These are phyloP conservation scores for Botryotinia narcissicola DNA, from an alignment of 2,329 filamentous ascomycete genomes.

Conservation along the genomic window DNA sequence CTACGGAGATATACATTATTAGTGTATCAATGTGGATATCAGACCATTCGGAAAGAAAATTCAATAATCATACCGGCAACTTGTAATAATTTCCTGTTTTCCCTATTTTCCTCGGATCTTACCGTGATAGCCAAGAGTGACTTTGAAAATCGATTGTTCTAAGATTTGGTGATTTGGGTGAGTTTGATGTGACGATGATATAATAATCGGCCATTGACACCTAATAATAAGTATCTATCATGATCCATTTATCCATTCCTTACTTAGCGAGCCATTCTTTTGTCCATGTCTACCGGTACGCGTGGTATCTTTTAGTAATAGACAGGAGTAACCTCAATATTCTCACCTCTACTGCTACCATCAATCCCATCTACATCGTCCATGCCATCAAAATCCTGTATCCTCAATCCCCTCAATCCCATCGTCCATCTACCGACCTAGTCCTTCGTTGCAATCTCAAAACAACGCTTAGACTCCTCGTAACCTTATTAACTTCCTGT, in stretches of 20 bases:
- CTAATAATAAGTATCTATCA: not conserved
- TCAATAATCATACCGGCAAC: not conserved
- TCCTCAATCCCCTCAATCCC: not conserved
- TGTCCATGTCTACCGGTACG: too few species aligned
- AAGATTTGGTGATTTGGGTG: not conserved
- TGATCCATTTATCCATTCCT: not conserved
- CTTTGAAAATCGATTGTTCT: not conserved
- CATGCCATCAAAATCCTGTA: not conserved
- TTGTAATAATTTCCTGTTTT: not conserved
- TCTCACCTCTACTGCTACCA: not conserved
- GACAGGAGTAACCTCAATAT: not conserved
- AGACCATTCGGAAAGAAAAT: conserved; percentile 7
- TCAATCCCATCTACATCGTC: not conserved
- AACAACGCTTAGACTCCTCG: conserved; percentile 1
- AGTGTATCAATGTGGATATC: not conserved
- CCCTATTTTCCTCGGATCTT: conserved; percentile 14
- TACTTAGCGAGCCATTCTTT: too few species aligned
- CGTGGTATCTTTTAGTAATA: not conserved
- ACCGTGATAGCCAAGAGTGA: not conserved
- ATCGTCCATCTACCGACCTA: not conserved
- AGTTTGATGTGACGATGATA: too few species aligned
- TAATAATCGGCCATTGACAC: too few species aligned
- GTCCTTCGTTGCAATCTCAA: not conserved
- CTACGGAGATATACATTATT: conserved; percentile 8
- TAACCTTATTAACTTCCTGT: conserved; percentile 14